Base-by-base conservation (phyloP, 805 yeast species). In the Torulaspora gathmanii region DNA sequence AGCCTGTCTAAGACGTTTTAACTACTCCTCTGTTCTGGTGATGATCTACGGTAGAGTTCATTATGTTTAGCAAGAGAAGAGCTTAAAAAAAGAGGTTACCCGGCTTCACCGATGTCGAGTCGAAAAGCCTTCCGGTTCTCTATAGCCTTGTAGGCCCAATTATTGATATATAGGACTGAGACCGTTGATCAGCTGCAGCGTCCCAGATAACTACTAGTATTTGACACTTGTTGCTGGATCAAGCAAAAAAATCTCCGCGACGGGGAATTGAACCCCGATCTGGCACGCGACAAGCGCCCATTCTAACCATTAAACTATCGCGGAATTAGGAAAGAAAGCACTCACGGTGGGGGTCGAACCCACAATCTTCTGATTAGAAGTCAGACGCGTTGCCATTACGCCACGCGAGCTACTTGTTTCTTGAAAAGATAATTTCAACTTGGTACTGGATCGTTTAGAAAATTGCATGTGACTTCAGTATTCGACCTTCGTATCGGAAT, bases 361-460 rank as follows among this genome's bases (percentile, higher is more conserved):
- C 75, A 68, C 73, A 71, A 71, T 71, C 75, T 71, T 70, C 74
- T 71, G 75, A 71, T 71, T 71, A 70, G 75, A 71, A 71, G 75
- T 71, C 75, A 71, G 74, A 71, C 75, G 75, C 75, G 75, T 71
- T 71, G 75, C 75, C 75, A 71, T 71, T 71, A 71, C 75, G 75
- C 75, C 75, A 71, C 72, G 70, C 74, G 68, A 71, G 75, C 75
- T 63, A 45, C 36, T 13, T 31, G 30, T 28, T 38, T 29, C 26
- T 33, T 33, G 37, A 30, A 30, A 30, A n/a, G n/a, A n/a, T n/a
- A n/a, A n/a, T n/a, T n/a, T n/a, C n/a, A n/a, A 22, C 8, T 22
- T 4, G 25, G 2, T 5, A 6, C 8, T 22, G 25, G n/a, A n/a
- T n/a, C n/a, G n/a, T n/a, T n/a, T n/a, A n/a, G n/a, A n/a, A n/a